Base-by-base conservation (phyloP, 2,329 filamentous ascomycete genomes). In the Fusarium sp. region DNA sequence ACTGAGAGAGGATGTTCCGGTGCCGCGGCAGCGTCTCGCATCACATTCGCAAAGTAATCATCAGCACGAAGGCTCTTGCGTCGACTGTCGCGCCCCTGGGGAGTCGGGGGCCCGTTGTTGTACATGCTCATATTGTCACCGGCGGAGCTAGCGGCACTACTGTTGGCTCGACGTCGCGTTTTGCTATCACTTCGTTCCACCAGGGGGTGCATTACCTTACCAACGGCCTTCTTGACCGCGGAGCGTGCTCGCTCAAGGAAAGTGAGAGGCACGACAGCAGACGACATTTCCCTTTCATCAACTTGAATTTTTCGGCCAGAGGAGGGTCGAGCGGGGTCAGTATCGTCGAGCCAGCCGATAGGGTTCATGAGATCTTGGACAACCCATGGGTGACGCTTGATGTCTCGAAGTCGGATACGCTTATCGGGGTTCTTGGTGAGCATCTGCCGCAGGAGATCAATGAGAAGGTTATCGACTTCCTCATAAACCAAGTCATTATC, bases 311-410 rank as follows among this genome's bases (percentile, higher is more conserved):
- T 94, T 76, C 92, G 90, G 70, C 94, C 94, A 58, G 92, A 89
- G 33, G 90, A 91, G 62, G 91, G 91, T 36, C 91, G 88, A 38
- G 89, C 90, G 3, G 94, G 94, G 75, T 98, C 95, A 1, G 94
- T 97, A 67, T 97, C 94, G 73, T 97, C 94, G n/a, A 98, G 88
- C 96, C 96, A 99, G 11, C 86, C 85, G 33, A 88, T 83, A 38
- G 91, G 88, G 71, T 97, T 91, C 34, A 88, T 82, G 45, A 98
- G 88, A 67, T 92, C 94, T 60, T 91, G 85, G 2, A 95, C 85
- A 17, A 98, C 91, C 96, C 96, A 99, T 7, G 91, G 91, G 76
- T 99, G 96, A 63, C 92, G 91, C 79, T 98, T 98, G 74, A 98
- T 95, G 73, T 98, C 95, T 63, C 91, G 90, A 52, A 99, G 84